A percentile compares a stretch with the other conserved stretches of the same genome.
phyloP scores from a whole-genome alignment of 2,329 filamentous ascomycete genomes.

The Colletotrichum abscissum region DNA sequence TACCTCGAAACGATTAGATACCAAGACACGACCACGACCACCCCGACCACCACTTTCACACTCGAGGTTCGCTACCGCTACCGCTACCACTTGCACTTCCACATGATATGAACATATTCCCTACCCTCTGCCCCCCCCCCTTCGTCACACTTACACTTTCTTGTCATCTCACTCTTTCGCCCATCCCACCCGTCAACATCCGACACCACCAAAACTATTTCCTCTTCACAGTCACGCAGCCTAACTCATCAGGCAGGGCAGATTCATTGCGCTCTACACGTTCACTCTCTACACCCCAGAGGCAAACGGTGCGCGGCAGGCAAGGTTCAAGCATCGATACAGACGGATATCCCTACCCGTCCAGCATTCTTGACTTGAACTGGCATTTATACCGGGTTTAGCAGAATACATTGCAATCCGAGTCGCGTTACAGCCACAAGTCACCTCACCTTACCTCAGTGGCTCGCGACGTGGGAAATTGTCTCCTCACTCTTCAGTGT shows the following conservation, averaged over 20 bases:
- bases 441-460: not conserved
- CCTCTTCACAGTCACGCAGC: slow-evolving; percentile 2
- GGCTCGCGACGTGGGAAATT: slow-evolving; percentile 12
- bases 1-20: slow-evolving; percentile 25
- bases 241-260: slow-evolving; percentile 32
- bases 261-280: not conserved
- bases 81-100: no score
- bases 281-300: not conserved
- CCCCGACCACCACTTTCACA: slow-evolving; percentile 12
- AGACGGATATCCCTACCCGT: no score
- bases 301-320: not conserved
- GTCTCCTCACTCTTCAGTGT: slow-evolving; percentile 28
- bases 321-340: not conserved
- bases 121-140: not conserved
- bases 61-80: no score
- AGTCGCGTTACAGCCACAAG: slow-evolving; percentile 16
- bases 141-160: slow-evolving; percentile 20
- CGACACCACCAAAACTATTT: slow-evolving; percentile 31
- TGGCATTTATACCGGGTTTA: not conserved
- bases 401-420: not conserved
- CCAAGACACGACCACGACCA: slow-evolving; percentile 11
- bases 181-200: slow-evolving; percentile 30
- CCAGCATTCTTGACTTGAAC: not conserved
- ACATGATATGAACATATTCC: slow-evolving; percentile 28
- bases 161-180: slow-evolving; percentile 35